Evolutionary conservation across 108 stramenopile genomes (phyloP).

Genomic region (Poteriospumella lacustris): DNA sequence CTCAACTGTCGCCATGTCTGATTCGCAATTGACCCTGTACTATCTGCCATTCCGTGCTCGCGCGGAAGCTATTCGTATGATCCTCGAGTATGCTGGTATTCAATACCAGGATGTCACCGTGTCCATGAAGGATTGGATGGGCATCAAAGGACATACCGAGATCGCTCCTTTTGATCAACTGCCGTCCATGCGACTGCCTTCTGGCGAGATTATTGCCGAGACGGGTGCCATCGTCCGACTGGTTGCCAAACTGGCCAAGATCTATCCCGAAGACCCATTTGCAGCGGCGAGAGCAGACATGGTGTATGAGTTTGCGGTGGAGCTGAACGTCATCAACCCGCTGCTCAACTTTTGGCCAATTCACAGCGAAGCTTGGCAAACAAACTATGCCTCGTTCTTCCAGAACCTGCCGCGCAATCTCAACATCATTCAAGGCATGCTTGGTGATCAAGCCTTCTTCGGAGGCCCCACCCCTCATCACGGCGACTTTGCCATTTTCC

Average conservation of each 20-base stretch:
- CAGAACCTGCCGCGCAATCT: not conserved
- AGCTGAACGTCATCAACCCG: not conserved
- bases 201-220: conserved; percentile 13
- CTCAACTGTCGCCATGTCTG: too few species aligned
- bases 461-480: not conserved
- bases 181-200: not conserved
- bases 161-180: not conserved
- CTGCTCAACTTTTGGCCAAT: not conserved
- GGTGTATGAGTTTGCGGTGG: not conserved
- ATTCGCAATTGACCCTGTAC: not conserved
- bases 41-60: not conserved
- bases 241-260: not conserved
- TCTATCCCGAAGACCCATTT: not conserved
- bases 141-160: not conserved
- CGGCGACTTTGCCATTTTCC: not conserved
- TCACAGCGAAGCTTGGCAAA: not conserved
- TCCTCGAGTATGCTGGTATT: not conserved
- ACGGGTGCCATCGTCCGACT: not conserved
- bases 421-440: not conserved
- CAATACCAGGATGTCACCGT: not conserved
- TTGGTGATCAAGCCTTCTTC: not conserved
- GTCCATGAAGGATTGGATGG: not conserved
- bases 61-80: not conserved
- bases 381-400: not conserved
- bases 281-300: not conserved